These are phyloP conservation scores for Nitzschia sp. DNA, from an alignment of 108 stramenopile genomes.

Conservation along the genomic window DNA sequence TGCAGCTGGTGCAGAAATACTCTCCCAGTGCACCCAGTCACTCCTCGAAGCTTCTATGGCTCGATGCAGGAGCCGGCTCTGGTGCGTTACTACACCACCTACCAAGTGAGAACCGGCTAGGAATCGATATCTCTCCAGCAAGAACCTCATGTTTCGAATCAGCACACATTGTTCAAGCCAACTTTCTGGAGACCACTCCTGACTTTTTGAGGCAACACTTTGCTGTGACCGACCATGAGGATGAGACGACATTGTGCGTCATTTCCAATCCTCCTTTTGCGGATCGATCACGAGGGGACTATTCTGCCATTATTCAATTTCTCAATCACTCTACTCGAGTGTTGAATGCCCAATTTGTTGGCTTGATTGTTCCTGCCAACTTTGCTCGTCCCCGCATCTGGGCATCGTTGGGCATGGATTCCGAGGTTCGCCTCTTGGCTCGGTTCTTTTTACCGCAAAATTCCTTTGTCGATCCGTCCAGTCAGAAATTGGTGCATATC, in stretches of 20 bases:
- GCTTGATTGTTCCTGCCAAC: conserved; percentile 39
- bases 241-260: conserved; percentile 10
- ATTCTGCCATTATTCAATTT: conserved; percentile 36
- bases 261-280: conserved; percentile 55
- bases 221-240: background rate
- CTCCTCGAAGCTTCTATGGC: conserved; percentile 19
- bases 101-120: conserved; percentile 23
- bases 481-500: conserved; percentile 26
- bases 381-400: conserved; percentile 39
- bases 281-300: conserved; percentile 35
- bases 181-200: background rate
- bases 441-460: conserved; percentile 37
- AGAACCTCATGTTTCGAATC: background rate
- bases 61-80: conserved; percentile 49
- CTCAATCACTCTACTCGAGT: conserved; percentile 34
- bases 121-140: conserved; percentile 38
- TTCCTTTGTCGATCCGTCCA: conserved; percentile 44
- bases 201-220: conserved; percentile 24
- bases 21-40: background rate
- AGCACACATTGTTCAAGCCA: background rate
- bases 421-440: conserved; percentile 19
- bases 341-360: conserved; percentile 29
- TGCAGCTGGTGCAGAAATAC: conserved; percentile 19
- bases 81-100: conserved; percentile 39
- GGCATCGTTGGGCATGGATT: conserved; percentile 32